These are phyloP conservation scores for Saccharomycopsis sp. DNA, from an alignment of 805 yeast species.

Conservation along the genomic window DNA sequence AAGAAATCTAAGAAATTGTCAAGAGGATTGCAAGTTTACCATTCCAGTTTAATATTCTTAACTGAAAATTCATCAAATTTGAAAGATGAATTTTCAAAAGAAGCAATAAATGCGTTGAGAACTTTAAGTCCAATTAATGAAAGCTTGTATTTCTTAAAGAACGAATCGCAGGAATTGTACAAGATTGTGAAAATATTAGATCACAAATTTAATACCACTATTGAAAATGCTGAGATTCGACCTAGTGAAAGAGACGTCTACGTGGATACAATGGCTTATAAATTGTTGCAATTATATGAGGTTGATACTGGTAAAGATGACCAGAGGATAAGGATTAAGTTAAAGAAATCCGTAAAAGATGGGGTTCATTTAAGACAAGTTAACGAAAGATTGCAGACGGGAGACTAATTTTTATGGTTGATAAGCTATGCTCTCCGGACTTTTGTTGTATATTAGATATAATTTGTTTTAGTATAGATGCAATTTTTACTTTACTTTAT, in stretches of 20 bases:
- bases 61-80: conserved; percentile 15
- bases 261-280: conserved; percentile 31
- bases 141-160: conserved; percentile 37
- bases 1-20: conserved; percentile 33
- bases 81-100: conserved; percentile 22
- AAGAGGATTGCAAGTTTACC: conserved; percentile 30
- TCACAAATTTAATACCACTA: conserved; percentile 9
- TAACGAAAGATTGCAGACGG: conserved; percentile 1
- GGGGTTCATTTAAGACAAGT: not conserved
- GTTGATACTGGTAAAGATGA: not conserved
- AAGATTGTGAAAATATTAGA: conserved; percentile 23
- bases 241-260: conserved; percentile 32
- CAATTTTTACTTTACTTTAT: too few species aligned
- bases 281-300: conserved; percentile 24
- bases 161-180: conserved; percentile 33
- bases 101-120: conserved; percentile 28
- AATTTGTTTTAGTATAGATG: too few species aligned
- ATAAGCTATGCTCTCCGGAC: not conserved
- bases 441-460: too few species aligned
- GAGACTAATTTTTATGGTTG: not conserved
- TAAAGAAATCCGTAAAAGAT: not conserved
- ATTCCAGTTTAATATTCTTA: conserved; percentile 29
- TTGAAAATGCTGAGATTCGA: conserved; percentile 25
- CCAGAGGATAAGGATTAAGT: not conserved
- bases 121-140: conserved; percentile 41